Percentiles rank a stretch among this genome's conserved stretches.
Conservation (phyloP, 1,284 basidiomycete species). For the Cryptococcus deneoformans region DNA sequence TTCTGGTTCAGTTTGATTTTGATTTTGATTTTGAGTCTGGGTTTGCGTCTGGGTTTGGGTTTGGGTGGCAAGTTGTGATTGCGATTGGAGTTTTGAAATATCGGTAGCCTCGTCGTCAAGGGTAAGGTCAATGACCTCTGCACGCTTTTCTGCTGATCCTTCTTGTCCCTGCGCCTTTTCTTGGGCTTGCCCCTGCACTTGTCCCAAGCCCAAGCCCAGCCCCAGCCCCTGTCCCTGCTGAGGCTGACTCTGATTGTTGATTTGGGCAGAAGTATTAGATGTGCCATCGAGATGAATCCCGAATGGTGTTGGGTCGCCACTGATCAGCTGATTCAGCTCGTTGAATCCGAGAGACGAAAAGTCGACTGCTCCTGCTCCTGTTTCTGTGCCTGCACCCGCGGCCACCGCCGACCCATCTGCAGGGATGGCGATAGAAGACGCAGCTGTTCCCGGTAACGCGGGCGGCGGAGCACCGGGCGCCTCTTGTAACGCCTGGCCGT, state of each 20-base stretch:
- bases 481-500: constrained; percentile 2
- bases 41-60: background rate
- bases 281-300: background rate
- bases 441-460: no score
- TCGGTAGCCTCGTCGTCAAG: background rate
- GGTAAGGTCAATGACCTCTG: constrained; percentile 1
- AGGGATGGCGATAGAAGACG: background rate
- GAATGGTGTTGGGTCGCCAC: constrained; percentile 10
- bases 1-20: constrained; percentile 1
- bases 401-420: background rate
- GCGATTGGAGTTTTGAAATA: background rate
- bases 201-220: background rate
- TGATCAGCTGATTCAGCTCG: constrained; percentile 20
- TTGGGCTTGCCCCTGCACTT: background rate
- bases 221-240: background rate
- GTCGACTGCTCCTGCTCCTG: background rate
- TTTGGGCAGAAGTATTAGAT: background rate
- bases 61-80: background rate
- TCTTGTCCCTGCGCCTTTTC: background rate
- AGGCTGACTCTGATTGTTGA: background rate
- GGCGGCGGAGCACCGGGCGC: background rate
- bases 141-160: background rate
- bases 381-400: background rate
- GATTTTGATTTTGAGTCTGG: background rate
- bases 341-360: constrained; percentile 17